Base-by-base conservation (phyloP, 2,329 filamentous ascomycete genomes). In the Ophiostoma novo-ulmi region DNA sequence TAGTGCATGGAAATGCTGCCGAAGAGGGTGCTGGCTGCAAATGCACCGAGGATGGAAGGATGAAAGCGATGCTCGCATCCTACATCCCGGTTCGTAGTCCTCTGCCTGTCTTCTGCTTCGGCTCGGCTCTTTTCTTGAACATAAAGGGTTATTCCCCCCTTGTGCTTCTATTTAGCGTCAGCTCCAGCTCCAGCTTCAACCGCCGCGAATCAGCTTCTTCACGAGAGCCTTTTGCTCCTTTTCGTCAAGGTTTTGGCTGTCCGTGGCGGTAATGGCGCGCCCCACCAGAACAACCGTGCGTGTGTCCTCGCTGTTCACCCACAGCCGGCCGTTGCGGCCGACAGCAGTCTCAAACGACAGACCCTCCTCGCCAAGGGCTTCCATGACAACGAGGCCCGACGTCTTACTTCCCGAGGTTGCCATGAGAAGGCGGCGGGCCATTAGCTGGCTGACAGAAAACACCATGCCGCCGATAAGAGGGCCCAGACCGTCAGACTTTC, bases 271-370 rank as follows among this genome's bases (percentile, higher is more conserved):
- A 67, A 99, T 82, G 63, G 92, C 91, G 75, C 87, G 88, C 0
- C 94, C 94, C 70, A 98, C 91, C 0, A 88, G 85, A 73, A 97
- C 82, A 8, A 93, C 89, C 41, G 88, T 89, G 55, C 71, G 72
- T n/a, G 65, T 41, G 73, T 84, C 90, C 38, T 90, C 91, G 74
- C 91, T 93, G 77, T 94, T 89, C 17, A 98, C 91, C 93, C 95
- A 98, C 31, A 98, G 87, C 78, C 88, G 90, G 58, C 95, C 95
- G 79, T 99, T 99, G 77, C 93, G 88, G 22, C 95, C 95, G 10
- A 97, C 91, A 0, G 94, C 94, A 72, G 96, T 91, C 83, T 99
- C 95, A 78, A 98, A 99, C 26, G 91, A 89, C 17, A 97, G 80
- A 70, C 92, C 94, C 71, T 89, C 89, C 3, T 78, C 79, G 3